phyloP scores from a whole-genome alignment of 164 flowering plant genomes.

The Tetracentron sinense region DNA sequence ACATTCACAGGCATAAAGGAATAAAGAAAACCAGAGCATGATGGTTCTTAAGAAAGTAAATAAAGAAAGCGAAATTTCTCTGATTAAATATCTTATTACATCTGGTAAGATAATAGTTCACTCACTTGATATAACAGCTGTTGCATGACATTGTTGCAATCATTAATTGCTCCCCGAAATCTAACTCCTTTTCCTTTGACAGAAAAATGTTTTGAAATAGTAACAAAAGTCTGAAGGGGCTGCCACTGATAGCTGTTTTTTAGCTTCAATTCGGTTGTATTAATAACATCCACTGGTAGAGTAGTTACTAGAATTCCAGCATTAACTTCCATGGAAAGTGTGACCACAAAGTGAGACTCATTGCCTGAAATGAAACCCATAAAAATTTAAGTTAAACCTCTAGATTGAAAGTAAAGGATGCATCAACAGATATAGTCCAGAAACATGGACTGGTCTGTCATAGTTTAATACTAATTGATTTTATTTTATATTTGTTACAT shows the following conservation, averaged over 20 bases:
- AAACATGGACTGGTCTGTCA: not conserved
- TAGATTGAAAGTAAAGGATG: not conserved
- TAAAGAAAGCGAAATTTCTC: not conserved
- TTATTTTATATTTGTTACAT: no score
- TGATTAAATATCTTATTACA: no score
- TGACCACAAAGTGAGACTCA: constrained; percentile 44
- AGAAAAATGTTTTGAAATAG: constrained; percentile 61
- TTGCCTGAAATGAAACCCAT: constrained; percentile 40
- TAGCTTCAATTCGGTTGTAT: constrained; percentile 67
- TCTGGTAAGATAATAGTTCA: not conserved
- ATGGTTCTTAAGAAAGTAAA: not conserved
- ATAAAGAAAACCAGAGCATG: not conserved
- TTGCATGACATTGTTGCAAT: constrained; percentile 64
- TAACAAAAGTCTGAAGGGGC: constrained; percentile 78
- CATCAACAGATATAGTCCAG: not conserved
- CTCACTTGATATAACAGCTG: constrained; percentile 62
- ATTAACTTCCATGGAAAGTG: constrained; percentile 71
- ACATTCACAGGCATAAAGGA: not conserved
- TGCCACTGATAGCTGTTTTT: constrained; percentile 63
- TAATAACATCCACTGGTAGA: constrained; percentile 55
- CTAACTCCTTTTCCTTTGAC: constrained; percentile 70
- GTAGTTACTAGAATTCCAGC: constrained; percentile 51
- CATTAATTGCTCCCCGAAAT: constrained; percentile 53
- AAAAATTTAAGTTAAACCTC: constrained; percentile 3
- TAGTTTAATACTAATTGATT: no score